Percentiles rank a stretch among this genome's conserved stretches.
These are phyloP conservation scores for Pyrrhoderma noxium DNA, from an alignment of 1,284 basidiomycete species.

Conservation along the genomic window DNA sequence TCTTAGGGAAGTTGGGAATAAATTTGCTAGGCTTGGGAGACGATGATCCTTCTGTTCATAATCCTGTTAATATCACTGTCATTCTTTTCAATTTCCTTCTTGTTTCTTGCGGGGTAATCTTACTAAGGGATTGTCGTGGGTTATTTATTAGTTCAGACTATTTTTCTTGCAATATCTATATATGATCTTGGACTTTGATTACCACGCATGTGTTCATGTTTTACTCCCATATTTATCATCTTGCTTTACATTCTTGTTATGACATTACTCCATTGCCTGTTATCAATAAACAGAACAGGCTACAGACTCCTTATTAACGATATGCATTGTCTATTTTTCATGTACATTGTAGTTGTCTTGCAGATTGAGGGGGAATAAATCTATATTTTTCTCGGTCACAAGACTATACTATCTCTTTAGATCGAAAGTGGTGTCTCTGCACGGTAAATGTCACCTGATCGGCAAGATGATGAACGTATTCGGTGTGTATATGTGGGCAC, in stretches of 20 bases:
- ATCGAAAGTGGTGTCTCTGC: background rate
- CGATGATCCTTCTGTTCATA: background rate
- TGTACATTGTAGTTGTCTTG: background rate
- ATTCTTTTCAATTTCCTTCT: background rate
- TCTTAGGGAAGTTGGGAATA: constrained; percentile 10
- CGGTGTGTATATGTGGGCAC: no score
- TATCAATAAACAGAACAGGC: background rate
- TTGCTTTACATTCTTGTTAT: background rate
- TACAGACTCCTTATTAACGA: no score
- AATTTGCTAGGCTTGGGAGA: constrained; percentile 7
- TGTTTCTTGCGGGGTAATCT: no score
- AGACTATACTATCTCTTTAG: no score
- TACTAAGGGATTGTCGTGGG: no score
- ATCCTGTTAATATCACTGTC: no score
- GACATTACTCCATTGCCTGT: background rate
- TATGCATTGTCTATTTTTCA: no score
- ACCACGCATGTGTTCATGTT: background rate
- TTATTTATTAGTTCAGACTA: constrained; percentile 2
- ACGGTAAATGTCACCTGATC: background rate
- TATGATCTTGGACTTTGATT: constrained; percentile 4
- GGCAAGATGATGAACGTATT: no score
- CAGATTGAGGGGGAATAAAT: no score
- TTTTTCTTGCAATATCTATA: constrained; percentile 1
- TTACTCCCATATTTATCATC: constrained; percentile 2
- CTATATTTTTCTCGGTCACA: no score